phyloP scores from a whole-genome alignment of 129 eudicot species.

The Scalesia atractyloides region DNA sequence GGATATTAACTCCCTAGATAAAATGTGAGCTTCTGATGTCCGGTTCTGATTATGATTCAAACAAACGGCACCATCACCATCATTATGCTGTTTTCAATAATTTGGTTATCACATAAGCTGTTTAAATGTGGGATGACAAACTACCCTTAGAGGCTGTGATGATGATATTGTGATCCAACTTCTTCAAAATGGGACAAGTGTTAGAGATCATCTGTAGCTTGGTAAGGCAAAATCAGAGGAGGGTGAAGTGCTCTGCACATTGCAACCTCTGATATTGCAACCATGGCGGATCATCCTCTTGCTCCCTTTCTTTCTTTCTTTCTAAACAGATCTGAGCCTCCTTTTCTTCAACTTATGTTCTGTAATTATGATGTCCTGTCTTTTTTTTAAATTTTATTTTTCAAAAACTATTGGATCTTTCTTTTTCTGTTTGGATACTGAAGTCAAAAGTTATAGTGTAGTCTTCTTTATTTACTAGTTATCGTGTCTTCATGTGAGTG shows the following conservation, averaged over 20 bases:
- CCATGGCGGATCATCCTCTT: slow-evolving; percentile 41
- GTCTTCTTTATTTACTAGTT: too few species aligned
- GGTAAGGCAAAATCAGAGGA: slow-evolving; percentile 41
- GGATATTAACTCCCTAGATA: too few species aligned
- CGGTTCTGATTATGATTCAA: background rate
- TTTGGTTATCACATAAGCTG: too few species aligned
- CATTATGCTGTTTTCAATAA: too few species aligned
- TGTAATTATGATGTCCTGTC: background rate
- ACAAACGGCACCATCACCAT: too few species aligned
- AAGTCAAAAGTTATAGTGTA: too few species aligned
- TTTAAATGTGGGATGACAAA: background rate
- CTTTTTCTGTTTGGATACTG: too few species aligned
- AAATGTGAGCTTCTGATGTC: background rate
- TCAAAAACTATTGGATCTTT: too few species aligned
- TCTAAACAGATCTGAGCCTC: slow-evolving; percentile 50
- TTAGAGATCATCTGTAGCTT: slow-evolving; percentile 42
- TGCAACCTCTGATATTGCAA: slow-evolving; percentile 45
- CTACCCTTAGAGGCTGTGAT: slow-evolving; percentile 26
- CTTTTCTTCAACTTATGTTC: background rate
- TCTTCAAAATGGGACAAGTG: slow-evolving; percentile 1
- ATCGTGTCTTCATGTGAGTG: too few species aligned
- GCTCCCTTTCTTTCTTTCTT: slow-evolving; percentile 15
- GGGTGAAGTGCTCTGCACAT: slow-evolving; percentile 11
- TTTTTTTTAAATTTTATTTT: background rate
- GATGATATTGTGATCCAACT: slow-evolving; percentile 14